These are phyloP conservation scores for Neurospora sp. DNA, from an alignment of 2,329 filamentous ascomycete genomes.

Conservation along the genomic window DNA sequence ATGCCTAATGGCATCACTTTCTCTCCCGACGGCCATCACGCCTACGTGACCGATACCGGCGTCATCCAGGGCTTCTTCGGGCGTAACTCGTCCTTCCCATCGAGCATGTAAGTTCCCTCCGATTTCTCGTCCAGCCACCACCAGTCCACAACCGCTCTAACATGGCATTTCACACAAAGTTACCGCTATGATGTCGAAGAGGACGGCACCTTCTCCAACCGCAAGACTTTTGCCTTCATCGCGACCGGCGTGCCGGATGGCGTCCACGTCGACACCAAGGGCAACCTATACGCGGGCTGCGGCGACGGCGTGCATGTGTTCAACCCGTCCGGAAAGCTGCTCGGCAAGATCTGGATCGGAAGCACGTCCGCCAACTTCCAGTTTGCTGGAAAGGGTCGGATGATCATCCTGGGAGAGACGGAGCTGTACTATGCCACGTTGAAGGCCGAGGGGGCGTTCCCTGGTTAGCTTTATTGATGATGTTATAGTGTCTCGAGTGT, in stretches of 20 bases:
- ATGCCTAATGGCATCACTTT: slow-evolving; percentile 49
- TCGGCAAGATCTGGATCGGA: slow-evolving; percentile 47
- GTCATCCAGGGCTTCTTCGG: slow-evolving; percentile 33
- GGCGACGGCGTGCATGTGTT: slow-evolving; percentile 42
- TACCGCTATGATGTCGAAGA: slow-evolving; percentile 35
- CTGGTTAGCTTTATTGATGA: slow-evolving; percentile 8
- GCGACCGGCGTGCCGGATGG: slow-evolving; percentile 49
- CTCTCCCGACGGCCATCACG: slow-evolving; percentile 38
- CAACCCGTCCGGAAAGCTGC: slow-evolving; percentile 35
- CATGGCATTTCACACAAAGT: slow-evolving; percentile 17
- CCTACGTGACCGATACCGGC: slow-evolving; percentile 50
- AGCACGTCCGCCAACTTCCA: slow-evolving; percentile 37
- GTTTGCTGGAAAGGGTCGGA: slow-evolving; percentile 31
- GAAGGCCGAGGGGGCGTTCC: slow-evolving; percentile 15
- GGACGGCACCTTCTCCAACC: slow-evolving; percentile 37
- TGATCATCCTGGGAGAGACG: slow-evolving; percentile 33
- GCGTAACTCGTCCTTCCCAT: slow-evolving; percentile 28
- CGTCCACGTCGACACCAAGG: slow-evolving; percentile 39
- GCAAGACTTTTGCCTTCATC: slow-evolving; percentile 46
- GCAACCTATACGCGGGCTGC: slow-evolving; percentile 44
- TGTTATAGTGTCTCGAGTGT: neutral
- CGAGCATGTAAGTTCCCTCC: slow-evolving; percentile 39
- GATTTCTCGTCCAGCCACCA: slow-evolving; percentile 7
- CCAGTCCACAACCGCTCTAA: neutral
- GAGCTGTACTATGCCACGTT: slow-evolving; percentile 30